These are phyloP conservation scores for Naganishia vaughanmartiniae DNA, from an alignment of 768 basidiomycete species.

Conservation along the genomic window DNA sequence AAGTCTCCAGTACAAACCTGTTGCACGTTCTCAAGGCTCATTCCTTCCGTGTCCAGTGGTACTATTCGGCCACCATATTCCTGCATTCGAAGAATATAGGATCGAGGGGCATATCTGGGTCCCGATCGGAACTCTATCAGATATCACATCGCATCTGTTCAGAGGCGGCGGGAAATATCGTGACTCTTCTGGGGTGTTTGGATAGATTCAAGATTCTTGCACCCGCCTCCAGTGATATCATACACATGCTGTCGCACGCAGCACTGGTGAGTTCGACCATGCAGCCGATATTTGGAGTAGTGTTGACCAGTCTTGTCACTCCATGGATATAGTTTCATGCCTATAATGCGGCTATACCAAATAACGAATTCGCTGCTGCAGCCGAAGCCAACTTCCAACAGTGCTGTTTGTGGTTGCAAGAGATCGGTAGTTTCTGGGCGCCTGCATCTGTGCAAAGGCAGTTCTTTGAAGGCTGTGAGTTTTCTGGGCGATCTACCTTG, in stretches of 20 bases:
- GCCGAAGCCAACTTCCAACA: conserved; percentile 40
- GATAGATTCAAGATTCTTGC: conserved; percentile 35
- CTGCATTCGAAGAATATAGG: conserved; percentile 38
- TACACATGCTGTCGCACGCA: conserved; percentile 42
- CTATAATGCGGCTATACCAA: conserved; percentile 37
- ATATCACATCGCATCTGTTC: conserved; percentile 36
- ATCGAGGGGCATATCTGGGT: conserved; percentile 12
- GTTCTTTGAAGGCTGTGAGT: conserved; percentile 46
- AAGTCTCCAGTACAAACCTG: conserved; percentile 22
- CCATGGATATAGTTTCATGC: conserved; percentile 34
- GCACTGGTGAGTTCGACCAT: conserved; percentile 28
- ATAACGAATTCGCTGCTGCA: conserved; percentile 30
- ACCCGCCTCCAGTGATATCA: conserved; percentile 39
- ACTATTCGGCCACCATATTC: conserved; percentile 38
- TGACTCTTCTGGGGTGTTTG: conserved; percentile 35
- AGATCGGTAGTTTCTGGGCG: conserved; percentile 41
- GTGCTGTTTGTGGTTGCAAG: conserved; percentile 43
- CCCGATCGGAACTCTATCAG: conserved; percentile 24
- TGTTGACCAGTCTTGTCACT: not conserved
- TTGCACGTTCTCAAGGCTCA: not conserved
- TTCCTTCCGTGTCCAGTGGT: conserved; percentile 35
- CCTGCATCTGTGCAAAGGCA: conserved; percentile 39
- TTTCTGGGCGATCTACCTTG: not conserved
- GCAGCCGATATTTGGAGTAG: not conserved
- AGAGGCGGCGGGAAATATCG: conserved; percentile 38